Base-by-base conservation (phyloP, 2,329 filamentous ascomycete species). In the Drechslerella coelobrocha region DNA sequence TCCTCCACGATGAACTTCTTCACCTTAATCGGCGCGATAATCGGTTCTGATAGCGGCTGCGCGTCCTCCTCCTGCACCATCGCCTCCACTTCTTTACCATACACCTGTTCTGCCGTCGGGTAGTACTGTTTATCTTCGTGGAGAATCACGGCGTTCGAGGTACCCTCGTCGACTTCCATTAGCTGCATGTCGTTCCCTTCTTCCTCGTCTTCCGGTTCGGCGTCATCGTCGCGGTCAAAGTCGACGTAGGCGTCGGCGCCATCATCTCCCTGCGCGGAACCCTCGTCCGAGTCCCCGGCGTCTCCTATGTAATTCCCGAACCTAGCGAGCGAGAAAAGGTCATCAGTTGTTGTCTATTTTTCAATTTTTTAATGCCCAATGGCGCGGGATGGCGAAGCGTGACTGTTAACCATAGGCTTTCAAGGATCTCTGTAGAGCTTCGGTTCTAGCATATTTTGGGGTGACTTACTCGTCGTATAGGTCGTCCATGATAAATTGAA, bases 111-210 rank as follows among this genome's bases (percentile, higher is more conserved):
- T 62, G 94, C 94, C n/a, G 92, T 96, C 27, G 94, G 94, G 78
- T 99, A 99, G 80, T 99, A 99, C 79, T 97, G 94, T 80, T 99
- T 99, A 81, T 99, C 94, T 83, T 99, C 94, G 81, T 99, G 94
- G 48, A 99, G 85, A 65, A 99, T 85, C n/a, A 99, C 92, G 55
- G 94, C 93, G 79, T 97, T 99, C 3, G 92, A 97, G 2, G 93
- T 90, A 12, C 90, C 92, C 52, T 92, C 89, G 79, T 91, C 86
- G 45, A 97, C 82, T 77, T 97, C 91, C 93, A 99, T 97, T 76
- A 94, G 82, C 80, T 96, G 90, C 78, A 95, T 89, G 48, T 89
- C 88, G 37, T 87, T 84, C 41, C 80, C 82, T 51, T 85, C 85
- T 71, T 84, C 85, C 17, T 85, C 86, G 68, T 87, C 82, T 8